phyloP scores from a whole-genome alignment of 2,329 filamentous ascomycete species.

The Nothophoma quercina region DNA sequence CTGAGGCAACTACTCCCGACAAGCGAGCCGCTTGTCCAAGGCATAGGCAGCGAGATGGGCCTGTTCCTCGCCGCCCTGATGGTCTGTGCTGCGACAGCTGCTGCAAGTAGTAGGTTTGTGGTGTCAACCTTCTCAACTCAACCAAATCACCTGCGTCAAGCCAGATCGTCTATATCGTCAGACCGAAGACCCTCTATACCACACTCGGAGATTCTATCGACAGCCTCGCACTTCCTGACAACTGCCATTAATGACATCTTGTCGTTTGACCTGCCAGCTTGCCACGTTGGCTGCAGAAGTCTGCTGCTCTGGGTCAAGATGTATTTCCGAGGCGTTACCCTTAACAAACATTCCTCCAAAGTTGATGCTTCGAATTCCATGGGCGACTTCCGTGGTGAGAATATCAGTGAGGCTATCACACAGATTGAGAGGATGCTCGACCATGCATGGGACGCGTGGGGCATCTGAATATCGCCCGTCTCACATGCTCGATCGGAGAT shows the following conservation, averaged over 20 bases:
- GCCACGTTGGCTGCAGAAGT: conserved; percentile 40
- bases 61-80: conserved; percentile 47
- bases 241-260: conserved; percentile 28
- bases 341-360: conserved; percentile 6
- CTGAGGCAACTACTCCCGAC: conserved; percentile 33
- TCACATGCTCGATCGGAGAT: too few relatives aligned
- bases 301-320: conserved; percentile 46
- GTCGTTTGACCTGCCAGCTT: conserved; percentile 28
- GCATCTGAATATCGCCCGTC: conserved; percentile 29
- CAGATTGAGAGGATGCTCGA: conserved; percentile 42
- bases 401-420: conserved; percentile 37
- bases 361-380: conserved; percentile 19
- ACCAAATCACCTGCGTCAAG: neutral
- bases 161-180: conserved; percentile 4
- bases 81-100: conserved; percentile 45
- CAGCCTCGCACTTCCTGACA: conserved; percentile 36
- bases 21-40: conserved; percentile 23
- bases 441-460: conserved; percentile 41
- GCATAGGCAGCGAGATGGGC: conserved; percentile 44
- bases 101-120: conserved; percentile 31
- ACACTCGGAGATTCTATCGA: conserved; percentile 29
- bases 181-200: conserved; percentile 12
- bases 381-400: conserved; percentile 37
- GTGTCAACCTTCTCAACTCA: neutral
- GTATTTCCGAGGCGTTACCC: conserved; percentile 25